Conservation (phyloP, 306 rosid genomes). For the Malus sieversii region DNA sequence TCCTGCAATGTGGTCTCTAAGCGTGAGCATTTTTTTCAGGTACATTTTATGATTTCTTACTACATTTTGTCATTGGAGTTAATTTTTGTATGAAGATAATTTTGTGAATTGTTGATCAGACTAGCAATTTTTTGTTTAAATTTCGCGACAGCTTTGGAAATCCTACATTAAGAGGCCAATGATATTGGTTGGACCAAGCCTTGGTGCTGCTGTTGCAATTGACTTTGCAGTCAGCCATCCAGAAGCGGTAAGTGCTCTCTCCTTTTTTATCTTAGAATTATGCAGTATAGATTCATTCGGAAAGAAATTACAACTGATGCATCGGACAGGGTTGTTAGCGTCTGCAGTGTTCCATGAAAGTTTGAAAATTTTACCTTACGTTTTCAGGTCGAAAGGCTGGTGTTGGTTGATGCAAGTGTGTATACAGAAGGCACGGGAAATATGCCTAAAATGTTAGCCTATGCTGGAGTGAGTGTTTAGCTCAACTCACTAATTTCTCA, state of each 20-base stretch:
- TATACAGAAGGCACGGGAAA: conserved; percentile 75
- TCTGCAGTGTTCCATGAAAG: conserved; percentile 9
- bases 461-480: conserved; percentile 64
- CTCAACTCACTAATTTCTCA: conserved; percentile 1
- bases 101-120: neutral
- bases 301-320: neutral
- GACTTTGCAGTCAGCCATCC: conserved; percentile 84
- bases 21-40: conserved; percentile 84
- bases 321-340: neutral
- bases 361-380: conserved; percentile 23
- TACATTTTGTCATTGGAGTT: neutral
- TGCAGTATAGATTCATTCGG: neutral
- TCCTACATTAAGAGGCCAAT: conserved; percentile 68
- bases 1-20: conserved; percentile 64
- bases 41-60: conserved; percentile 15
- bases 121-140: conserved; percentile 16
- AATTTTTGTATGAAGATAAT: neutral
- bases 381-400: conserved; percentile 84
- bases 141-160: conserved; percentile 66
- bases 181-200: conserved; percentile 94
- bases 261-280: conserved; percentile 19
- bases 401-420: conserved; percentile 91
- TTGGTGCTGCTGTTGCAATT: conserved; percentile 94
- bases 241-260: conserved; percentile 62
- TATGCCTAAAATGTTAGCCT: conserved; percentile 57